These are phyloP conservation scores for Phaeosphaeria sp. DNA, from an alignment of 2,329 filamentous ascomycete genomes.

Conservation along the genomic window DNA sequence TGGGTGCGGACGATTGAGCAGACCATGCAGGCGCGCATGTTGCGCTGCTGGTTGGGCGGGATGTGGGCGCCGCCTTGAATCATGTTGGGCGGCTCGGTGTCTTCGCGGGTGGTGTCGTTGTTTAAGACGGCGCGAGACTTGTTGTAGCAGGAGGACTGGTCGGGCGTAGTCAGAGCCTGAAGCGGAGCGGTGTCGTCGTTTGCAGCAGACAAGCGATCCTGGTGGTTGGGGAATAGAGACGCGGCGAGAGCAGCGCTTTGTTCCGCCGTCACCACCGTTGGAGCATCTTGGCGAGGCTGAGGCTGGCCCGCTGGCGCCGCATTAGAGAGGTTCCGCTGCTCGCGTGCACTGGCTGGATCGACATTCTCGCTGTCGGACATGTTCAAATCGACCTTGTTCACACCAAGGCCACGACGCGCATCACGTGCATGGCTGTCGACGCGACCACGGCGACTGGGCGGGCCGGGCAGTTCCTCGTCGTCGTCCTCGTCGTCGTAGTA, in stretches of 20 bases:
- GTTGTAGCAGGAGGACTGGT: background rate
- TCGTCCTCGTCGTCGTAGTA: slow-evolving; percentile 18
- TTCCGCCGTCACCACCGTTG: slow-evolving; percentile 17
- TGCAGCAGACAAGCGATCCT: background rate
- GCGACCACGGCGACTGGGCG: background rate
- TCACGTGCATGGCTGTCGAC: background rate
- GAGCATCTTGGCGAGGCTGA: slow-evolving; percentile 29
- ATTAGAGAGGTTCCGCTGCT: slow-evolving; percentile 27
- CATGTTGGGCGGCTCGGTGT: slow-evolving; percentile 32
- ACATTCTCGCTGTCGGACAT: slow-evolving; percentile 14
- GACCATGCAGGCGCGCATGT: slow-evolving; percentile 96
- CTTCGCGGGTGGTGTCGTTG: background rate
- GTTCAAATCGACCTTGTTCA: background rate
- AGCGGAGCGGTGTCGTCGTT: background rate
- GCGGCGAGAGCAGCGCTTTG: slow-evolving; percentile 5
- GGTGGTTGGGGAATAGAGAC: slow-evolving; percentile 1
- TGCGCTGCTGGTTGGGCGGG: slow-evolving; percentile 76
- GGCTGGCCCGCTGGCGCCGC: slow-evolving; percentile 14
- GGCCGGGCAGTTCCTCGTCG: background rate
- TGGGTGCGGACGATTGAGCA: slow-evolving; percentile 92
- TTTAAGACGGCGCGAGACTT: background rate
- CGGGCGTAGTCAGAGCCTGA: background rate
- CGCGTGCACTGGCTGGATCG: slow-evolving; percentile 16
- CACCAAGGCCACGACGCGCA: background rate
- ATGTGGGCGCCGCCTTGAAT: slow-evolving; percentile 66